Percentiles rank a stretch among this genome's conserved stretches.
Evolutionary conservation across 345 rosid species (phyloP).

Genomic region (Syzygium grande): DNA sequence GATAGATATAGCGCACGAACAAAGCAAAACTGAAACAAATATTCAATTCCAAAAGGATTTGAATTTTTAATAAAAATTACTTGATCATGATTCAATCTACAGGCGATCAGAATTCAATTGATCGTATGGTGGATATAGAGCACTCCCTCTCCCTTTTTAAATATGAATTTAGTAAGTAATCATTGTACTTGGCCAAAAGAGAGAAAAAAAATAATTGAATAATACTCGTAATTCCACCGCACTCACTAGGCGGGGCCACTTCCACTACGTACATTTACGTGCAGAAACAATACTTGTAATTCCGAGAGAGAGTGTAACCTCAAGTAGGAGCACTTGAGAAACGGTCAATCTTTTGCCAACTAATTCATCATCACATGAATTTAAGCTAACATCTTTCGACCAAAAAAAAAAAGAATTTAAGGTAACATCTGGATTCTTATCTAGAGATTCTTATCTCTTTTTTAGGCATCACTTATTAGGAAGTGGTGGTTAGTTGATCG

Average conservation of each 20-base stretch:
- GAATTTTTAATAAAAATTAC: neutral
- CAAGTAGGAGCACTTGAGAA: neutral
- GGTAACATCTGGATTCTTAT: neutral
- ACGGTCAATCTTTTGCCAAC: too few relatives aligned
- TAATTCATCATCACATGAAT: neutral
- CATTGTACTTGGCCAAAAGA: neutral
- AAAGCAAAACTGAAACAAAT: neutral
- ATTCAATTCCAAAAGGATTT: neutral
- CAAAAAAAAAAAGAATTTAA: too few relatives aligned
- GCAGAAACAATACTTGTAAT: neutral
- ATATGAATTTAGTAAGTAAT: neutral
- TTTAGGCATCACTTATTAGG: neutral
- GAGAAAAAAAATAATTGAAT: too few relatives aligned
- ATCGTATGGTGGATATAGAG: neutral
- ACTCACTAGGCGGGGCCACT: neutral
- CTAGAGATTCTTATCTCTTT: neutral
- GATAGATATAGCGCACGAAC: neutral
- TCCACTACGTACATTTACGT: neutral
- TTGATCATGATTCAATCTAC: neutral
- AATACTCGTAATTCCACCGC: neutral
- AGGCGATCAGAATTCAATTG: neutral
- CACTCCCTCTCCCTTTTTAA: neutral
- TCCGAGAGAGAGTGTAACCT: neutral
- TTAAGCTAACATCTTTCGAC: neutral
- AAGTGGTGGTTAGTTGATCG: neutral